A percentile compares a stretch with the other conserved stretches of the same genome.
Conservation (phyloP, 768 basidiomycete genomes). For the Rhodotorula babjevae region DNA sequence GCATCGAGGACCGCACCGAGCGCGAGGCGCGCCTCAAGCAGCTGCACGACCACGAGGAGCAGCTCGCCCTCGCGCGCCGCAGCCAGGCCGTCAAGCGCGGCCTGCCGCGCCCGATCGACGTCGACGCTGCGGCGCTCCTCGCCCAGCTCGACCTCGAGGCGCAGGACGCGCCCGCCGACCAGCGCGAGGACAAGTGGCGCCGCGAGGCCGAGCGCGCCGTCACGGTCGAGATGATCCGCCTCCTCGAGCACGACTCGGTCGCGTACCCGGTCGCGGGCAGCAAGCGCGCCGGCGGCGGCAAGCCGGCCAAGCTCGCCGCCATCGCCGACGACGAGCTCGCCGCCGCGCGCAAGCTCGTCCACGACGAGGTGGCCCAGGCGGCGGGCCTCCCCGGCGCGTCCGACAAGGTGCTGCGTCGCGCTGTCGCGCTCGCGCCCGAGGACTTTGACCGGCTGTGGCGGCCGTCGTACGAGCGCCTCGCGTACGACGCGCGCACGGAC, state of each 20-base stretch:
- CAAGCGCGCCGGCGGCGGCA: conserved; percentile 60
- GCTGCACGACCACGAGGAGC: conserved; percentile 68
- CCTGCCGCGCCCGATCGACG: conserved; percentile 78
- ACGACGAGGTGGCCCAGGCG: conserved; percentile 69
- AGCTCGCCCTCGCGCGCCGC: conserved; percentile 71
- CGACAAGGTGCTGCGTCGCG: conserved; percentile 71
- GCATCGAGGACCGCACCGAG: conserved; percentile 87
- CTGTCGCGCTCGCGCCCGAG: conserved; percentile 52
- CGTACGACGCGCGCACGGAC: conserved; percentile 57
- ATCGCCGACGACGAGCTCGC: conserved; percentile 74
- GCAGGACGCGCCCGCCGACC: conserved; percentile 48
- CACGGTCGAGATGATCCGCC: conserved; percentile 67
- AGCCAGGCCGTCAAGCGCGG: conserved; percentile 73
- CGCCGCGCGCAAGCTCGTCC: conserved; percentile 65
- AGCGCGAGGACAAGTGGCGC: conserved; percentile 46
- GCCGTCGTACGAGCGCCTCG: conserved; percentile 52
- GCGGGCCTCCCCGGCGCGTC: conserved; percentile 82
- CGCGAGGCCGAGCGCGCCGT: conserved; percentile 61
- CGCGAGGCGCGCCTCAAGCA: conserved; percentile 70
- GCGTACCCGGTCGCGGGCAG: conserved; percentile 85
- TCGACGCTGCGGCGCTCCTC: conserved; percentile 65
- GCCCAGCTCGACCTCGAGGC: conserved; percentile 53
- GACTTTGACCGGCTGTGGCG: conserved; percentile 37
- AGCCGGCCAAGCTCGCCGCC: conserved; percentile 60
- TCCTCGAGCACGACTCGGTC: conserved; percentile 83